phyloP scores from a whole-genome alignment of 257 asterid genomes.

The Solanum piurae region DNA sequence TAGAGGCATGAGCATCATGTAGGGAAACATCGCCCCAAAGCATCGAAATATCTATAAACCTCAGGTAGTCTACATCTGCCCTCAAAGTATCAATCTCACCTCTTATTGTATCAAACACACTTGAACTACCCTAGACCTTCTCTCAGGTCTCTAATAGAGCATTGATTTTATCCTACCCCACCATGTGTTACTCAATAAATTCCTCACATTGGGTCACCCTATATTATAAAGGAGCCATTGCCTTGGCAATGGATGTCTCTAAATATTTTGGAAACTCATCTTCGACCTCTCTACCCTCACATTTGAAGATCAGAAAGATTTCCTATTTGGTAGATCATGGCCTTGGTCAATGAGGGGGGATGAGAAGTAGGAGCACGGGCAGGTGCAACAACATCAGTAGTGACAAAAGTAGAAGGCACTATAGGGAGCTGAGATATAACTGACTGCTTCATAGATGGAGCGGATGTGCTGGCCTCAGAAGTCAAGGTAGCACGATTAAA shows the following conservation, averaged over 20 bases:
- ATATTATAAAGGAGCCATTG: too few relatives aligned
- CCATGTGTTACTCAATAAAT: background rate
- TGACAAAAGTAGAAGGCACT: background rate
- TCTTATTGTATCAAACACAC: background rate
- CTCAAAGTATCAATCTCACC: background rate
- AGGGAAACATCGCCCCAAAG: too few relatives aligned
- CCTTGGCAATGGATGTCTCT: background rate
- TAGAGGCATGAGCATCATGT: too few relatives aligned
- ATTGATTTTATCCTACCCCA: background rate
- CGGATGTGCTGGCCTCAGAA: background rate
- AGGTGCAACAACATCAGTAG: background rate
- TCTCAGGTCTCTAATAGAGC: background rate
- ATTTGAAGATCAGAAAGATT: fast-evolving
- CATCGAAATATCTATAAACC: too few relatives aligned
- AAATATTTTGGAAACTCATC: background rate
- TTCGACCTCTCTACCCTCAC: background rate
- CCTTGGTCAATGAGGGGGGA: background rate
- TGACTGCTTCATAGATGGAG: background rate
- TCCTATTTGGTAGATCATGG: background rate
- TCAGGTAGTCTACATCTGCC: too few relatives aligned
- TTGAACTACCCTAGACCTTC: background rate
- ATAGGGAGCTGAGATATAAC: background rate
- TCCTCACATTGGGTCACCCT: background rate
- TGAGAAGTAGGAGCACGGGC: background rate
- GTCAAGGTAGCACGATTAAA: background rate